Base-by-base conservation (phyloP, 176 grass and related monocot species). In the Thalia dealbata region DNA sequence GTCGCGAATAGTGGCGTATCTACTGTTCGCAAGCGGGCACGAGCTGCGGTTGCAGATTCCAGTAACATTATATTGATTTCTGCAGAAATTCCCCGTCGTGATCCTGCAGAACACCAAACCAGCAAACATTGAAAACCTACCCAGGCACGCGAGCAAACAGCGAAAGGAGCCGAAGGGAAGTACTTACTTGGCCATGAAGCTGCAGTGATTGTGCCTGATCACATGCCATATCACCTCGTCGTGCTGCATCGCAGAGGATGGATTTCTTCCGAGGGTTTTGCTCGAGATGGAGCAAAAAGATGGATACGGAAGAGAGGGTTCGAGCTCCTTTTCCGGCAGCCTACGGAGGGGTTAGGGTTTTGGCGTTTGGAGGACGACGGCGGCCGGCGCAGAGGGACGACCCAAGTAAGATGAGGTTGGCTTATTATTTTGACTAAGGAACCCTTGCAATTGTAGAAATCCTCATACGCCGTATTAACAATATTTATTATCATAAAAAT, bases 151-250 rank as follows among this genome's bases (percentile, higher is more conserved):
- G 32, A 4, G 32, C 25, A 74, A 14, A 70, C 22, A 48, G 25
- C 22, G 22, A 29, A 26, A 45, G 11, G 15, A 18, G 55, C 13
- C 10, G n/a, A 30, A 0, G 43, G 15, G 30, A 12, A 0, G 12
- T 79, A 97, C 95, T 99, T 79, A 97, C 95, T 99, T 99, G 56
- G 85, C 71, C 95, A 93, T 99, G 81, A 73, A 99, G 77, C 90
- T 93, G 83, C 95, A 99, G 83, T 99, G 95, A 67, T 88, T 89
- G 87, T 99, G 90, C 76, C 85, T 86, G 85, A 93, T 92, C 45
- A 88, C 86, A 45, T 93, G 83, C 95, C 90, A 93, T 93, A 99
- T 91, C 75, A 99, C 81, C 50, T 99, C 95, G 83, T 99, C 90
- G 79, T 72, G 70, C 70, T 72, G 70, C 70, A 72, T 72, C 45